A percentile compares a stretch with the other conserved stretches of the same genome.
phyloP scores from a whole-genome alignment of 129 eudicot genomes.

The Cynara cardunculus region DNA sequence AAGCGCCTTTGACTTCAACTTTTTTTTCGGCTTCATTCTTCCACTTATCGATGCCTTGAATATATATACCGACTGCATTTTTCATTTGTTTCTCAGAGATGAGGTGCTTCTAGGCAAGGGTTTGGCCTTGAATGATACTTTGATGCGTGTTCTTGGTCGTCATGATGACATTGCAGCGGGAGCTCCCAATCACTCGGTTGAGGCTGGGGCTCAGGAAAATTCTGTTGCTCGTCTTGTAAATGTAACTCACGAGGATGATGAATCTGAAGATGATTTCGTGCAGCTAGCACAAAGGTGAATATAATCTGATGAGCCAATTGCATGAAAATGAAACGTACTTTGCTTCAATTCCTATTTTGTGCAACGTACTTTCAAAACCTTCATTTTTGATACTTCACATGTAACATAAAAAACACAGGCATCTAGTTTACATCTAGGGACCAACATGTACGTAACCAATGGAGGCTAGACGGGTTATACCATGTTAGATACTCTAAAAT shows the following conservation, averaged over 20 bases:
- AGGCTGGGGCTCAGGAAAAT: conserved; percentile 11
- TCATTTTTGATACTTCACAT: not conserved
- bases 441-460: too few relatives aligned
- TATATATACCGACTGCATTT: not conserved
- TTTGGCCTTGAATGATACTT: conserved; percentile 62
- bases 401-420: not conserved
- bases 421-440: not conserved
- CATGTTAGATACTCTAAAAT: not conserved
- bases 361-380: not conserved
- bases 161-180: conserved; percentile 71
- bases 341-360: not conserved
- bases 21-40: not conserved
- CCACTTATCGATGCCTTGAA: not conserved
- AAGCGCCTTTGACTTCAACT: conserved; percentile 24
- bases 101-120: conserved; percentile 64
- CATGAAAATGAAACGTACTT: not conserved
- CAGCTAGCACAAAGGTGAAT: conserved; percentile 61
- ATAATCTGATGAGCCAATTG: not conserved
- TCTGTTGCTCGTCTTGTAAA: conserved; percentile 58
- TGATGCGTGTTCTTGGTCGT: conserved; percentile 55
- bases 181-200: conserved; percentile 12
- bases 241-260: conserved; percentile 69
- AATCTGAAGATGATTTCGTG: conserved; percentile 67
- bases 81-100: conserved; percentile 34
- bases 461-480: not conserved